phyloP scores from a whole-genome alignment of 495 filamentous ascomycete genomes.

The Beverwykella pulmonaria region DNA sequence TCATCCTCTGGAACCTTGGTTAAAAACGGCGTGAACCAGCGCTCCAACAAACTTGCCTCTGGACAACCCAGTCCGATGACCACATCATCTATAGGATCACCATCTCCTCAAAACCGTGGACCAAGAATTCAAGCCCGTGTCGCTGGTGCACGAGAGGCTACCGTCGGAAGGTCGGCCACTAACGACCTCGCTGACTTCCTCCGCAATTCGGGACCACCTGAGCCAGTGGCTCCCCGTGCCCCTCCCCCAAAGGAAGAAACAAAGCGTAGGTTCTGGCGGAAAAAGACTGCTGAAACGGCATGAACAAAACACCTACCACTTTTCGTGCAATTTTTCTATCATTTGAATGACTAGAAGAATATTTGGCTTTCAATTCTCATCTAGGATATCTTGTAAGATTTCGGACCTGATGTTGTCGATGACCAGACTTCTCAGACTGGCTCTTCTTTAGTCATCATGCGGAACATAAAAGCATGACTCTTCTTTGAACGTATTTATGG shows the following conservation, averaged over 20 bases:
- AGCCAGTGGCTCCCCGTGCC: conserved; percentile 12
- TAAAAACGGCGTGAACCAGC: conserved; percentile 11
- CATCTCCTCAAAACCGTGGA: conserved; percentile 15
- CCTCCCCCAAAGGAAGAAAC: conserved; percentile 29
- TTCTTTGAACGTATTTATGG: too few relatives aligned
- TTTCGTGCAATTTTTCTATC: neutral
- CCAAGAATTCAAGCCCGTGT: conserved; percentile 27
- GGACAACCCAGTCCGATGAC: conserved; percentile 4
- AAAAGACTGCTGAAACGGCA: conserved; percentile 28
- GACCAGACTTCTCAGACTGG: too few relatives aligned
- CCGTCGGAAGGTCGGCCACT: conserved; percentile 52
- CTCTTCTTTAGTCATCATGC: too few relatives aligned
- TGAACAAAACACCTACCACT: conserved; percentile 3
- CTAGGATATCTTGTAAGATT: too few relatives aligned
- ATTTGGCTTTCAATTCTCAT: too few relatives aligned
- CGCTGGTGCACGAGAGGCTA: conserved; percentile 16
- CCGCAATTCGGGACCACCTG: conserved; percentile 72
- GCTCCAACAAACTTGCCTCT: conserved; percentile 5
- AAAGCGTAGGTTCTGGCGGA: conserved; percentile 33
- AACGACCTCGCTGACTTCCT: conserved; percentile 81
- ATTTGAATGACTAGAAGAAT: neutral
- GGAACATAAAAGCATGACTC: too few relatives aligned
- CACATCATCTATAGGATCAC: conserved; percentile 12
- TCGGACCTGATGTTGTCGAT: too few relatives aligned
- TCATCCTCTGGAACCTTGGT: neutral